Base-by-base conservation (phyloP, 805 yeast species). In the Candida yuanshanica region DNA sequence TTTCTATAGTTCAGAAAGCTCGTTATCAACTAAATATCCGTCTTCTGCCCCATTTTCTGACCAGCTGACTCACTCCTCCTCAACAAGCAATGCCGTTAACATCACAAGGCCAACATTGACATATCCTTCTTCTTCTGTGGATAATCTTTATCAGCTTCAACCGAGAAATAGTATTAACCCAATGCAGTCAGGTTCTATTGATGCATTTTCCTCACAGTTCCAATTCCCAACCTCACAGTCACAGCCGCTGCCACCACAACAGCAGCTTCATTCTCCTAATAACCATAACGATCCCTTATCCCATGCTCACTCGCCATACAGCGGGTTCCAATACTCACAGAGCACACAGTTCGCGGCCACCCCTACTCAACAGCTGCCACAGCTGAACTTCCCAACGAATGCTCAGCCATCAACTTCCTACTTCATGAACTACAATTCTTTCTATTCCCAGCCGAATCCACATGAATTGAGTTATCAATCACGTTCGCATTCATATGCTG, bases 331-430 rank as follows among this genome's bases (percentile, higher is more conserved):
- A 27, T 27, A 27, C 16, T 27, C 31, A n/a, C 31, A 27, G 16
- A 27, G 31, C 18, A 14, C 31, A 10, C 31, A 27, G 18, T 27
- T 27, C 11, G 31, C 18, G 8, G 20, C 34, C 18, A 31, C 34
- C 3, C 34, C 34, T 12, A 31, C 34, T 16, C 46, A 45, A 32
- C 26, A 36, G 14, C 37, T 45, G 5, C 46, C 48, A 14, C 48
- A 45, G 16, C 20, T 45, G 31, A 45, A 37, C 20, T 42, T 45
- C 33, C 43, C 48, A 21, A 34, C 43, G 6, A 32, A 23, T n/a
- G 21, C 41, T n/a, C 33, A 37, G 11, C 10, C 37, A n/a, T 24
- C 41, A 20, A 20, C 39, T 5, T 41, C 27, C 16, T 38, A 38
- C 25, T 13, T 35, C 42, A 24, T 24, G 21, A 10, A 26, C 18